Evolutionary conservation across 2,329 filamentous ascomycete genomes (phyloP), one percentile per base, ranked within the genome.

Genomic region (Blumeriella jaapii): DNA sequence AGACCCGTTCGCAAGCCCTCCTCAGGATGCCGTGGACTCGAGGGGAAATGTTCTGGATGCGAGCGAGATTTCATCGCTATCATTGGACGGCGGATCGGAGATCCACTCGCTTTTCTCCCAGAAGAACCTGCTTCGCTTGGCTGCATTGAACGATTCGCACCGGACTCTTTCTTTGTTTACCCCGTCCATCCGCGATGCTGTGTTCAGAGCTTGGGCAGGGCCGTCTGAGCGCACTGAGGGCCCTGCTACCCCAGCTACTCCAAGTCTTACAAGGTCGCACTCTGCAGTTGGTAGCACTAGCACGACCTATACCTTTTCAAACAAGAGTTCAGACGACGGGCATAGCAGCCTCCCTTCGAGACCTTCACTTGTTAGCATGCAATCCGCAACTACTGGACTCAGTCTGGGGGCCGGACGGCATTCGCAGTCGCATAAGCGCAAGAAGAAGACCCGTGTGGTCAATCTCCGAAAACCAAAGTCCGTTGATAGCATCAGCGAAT

Each of bases 51-150:
- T 80, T 2, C 59, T 93, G 33, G 82, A 87, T 50, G 69, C 80
- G 7, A 75, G 73, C 32, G 74, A 85, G 44, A 77, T 89, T 36
- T 81, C 83, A 0, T 76, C 79, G 3, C 63, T 94, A 34, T 80
- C 82, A 0, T 65, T 94, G 6, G 84, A 95, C 45, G 77, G 80
- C 12, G 76, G 80, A 3, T 69, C 80, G 5, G 87, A 94, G 54
- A 74, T 81, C 13, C 85, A 93, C 56, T 86, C 85, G 0, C 70
- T 93, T 5, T 96, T 98, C 57, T 96, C 89, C 0, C 85, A 94
- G 54, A 94, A 93, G 68, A 96, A 94, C 51, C 65, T 96, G 23
- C 61, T 93, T 15, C 79, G 83, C 32, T 66, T 98, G 9, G 84
- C 82, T 15, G 74, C 84, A 0, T 64, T 98, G 38, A 86, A 76